These are phyloP conservation scores for Nicotiana undulata DNA, from an alignment of 257 asterid genomes.

Conservation along the genomic window DNA sequence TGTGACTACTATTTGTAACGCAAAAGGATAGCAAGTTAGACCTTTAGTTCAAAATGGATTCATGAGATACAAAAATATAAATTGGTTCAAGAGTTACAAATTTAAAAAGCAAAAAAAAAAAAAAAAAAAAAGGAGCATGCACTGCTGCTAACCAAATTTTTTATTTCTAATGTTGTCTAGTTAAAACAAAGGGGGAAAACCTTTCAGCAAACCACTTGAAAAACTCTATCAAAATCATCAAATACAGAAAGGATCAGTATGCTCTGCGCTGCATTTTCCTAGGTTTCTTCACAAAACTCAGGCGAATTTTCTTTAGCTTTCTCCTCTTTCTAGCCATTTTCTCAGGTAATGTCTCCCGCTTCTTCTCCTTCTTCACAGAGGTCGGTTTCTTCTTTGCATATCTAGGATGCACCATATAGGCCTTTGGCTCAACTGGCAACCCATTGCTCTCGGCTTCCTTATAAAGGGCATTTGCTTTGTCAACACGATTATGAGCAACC, in stretches of 20 bases:
- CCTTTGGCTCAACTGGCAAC: constrained; percentile 51
- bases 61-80: neutral
- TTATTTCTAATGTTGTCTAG: constrained; percentile 1
- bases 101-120: neutral
- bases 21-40: too few species aligned
- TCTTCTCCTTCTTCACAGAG: constrained; percentile 71
- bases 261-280: constrained; percentile 50
- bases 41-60: neutral
- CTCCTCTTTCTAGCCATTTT: constrained; percentile 95
- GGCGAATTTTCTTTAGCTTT: constrained; percentile 54
- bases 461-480: constrained; percentile 67
- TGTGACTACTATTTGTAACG: too few species aligned
- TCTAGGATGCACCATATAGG: constrained; percentile 66
- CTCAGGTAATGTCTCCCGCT: constrained; percentile 82
- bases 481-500: constrained; percentile 65
- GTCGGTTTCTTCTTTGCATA: constrained; percentile 57
- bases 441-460: constrained; percentile 78
- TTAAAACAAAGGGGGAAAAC: neutral
- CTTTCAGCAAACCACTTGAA: neutral
- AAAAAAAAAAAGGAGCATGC: neutral
- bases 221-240: neutral
- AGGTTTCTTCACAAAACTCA: constrained; percentile 91
- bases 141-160: neutral
- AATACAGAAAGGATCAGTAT: constrained; percentile 23
- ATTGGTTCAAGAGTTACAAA: neutral